Percentiles rank a stretch among this genome's conserved stretches.
Evolutionary conservation across 2,329 filamentous ascomycete genomes (phyloP).

Genomic region (Pseudogymnoascus sp.): DNA sequence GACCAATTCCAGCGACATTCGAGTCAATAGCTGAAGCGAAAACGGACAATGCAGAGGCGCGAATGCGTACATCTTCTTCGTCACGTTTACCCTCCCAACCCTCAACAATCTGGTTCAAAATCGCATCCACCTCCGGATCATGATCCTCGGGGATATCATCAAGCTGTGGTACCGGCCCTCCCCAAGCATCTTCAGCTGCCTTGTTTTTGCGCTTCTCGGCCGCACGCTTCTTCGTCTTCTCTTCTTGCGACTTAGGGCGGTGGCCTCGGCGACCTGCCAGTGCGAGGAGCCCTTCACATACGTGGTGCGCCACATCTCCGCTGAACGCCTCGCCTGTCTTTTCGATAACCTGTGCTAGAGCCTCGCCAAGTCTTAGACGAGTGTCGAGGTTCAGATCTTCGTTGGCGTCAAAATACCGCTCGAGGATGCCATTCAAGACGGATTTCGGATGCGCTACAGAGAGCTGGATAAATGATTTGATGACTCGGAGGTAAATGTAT

Average conservation of each 20-base stretch:
- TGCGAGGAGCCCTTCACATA: constrained; percentile 52
- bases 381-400: constrained; percentile 54
- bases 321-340: constrained; percentile 49
- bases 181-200: constrained; percentile 48
- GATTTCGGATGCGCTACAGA: constrained; percentile 55
- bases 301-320: constrained; percentile 43
- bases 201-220: constrained; percentile 41
- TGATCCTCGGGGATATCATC: constrained; percentile 31
- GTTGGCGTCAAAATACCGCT: constrained; percentile 57
- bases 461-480: constrained; percentile 54
- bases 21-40: constrained; percentile 53
- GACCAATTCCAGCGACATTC: constrained; percentile 49
- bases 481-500: constrained; percentile 62
- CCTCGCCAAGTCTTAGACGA: constrained; percentile 62
- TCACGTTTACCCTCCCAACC: constrained; percentile 62
- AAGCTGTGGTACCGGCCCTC: constrained; percentile 43
- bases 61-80: constrained; percentile 61
- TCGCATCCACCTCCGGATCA: constrained; percentile 33
- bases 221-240: constrained; percentile 45
- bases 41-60: constrained; percentile 61
- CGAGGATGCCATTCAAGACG: constrained; percentile 54
- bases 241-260: constrained; percentile 50
- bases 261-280: constrained; percentile 57
- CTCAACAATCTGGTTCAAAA: constrained; percentile 51
- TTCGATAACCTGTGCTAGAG: constrained; percentile 56